phyloP scores from a whole-genome alignment of 805 yeast species.

The Myxozyma monticola region DNA sequence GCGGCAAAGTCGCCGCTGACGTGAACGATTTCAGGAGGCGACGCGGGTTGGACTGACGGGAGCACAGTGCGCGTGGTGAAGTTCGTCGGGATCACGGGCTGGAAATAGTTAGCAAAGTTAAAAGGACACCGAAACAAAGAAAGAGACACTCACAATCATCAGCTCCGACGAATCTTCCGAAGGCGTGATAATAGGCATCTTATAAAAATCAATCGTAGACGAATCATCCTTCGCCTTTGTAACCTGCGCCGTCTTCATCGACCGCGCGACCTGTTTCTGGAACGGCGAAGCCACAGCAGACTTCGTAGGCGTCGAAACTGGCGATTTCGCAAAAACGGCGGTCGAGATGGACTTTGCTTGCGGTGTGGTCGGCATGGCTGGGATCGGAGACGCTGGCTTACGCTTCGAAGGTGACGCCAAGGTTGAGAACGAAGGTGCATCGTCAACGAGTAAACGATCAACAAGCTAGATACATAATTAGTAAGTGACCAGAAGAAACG shows the following conservation, averaged over 20 bases:
- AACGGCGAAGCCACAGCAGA: background rate
- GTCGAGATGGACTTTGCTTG: conserved; percentile 6
- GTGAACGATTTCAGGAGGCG: conserved; percentile 31
- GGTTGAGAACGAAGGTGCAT: conserved; percentile 21
- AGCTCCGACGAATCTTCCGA: background rate
- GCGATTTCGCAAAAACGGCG: conserved; percentile 1
- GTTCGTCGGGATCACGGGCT: conserved; percentile 23
- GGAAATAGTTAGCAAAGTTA: background rate
- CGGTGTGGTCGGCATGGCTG: background rate
- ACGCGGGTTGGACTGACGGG: conserved; percentile 7
- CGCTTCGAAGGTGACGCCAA: background rate
- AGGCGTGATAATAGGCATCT: conserved; percentile 33
- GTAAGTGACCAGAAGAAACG: too few relatives aligned
- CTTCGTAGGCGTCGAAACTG: conserved; percentile 2
- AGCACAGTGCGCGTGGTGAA: conserved; percentile 8
- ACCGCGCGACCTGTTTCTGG: conserved; percentile 4
- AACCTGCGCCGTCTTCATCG: conserved; percentile 24
- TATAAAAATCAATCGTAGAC: conserved; percentile 42
- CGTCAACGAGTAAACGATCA: conserved; percentile 28
- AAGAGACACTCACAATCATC: conserved; percentile 28
- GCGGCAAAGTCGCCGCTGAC: conserved; percentile 33
- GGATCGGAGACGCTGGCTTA: background rate
- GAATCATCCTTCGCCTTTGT: conserved; percentile 38
- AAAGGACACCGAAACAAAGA: background rate
- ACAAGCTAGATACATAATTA: conserved; percentile 16